A percentile compares a stretch with the other conserved stretches of the same genome.
Conservation (phyloP, 129 eudicot species). For the Oenanthe sinensis region DNA sequence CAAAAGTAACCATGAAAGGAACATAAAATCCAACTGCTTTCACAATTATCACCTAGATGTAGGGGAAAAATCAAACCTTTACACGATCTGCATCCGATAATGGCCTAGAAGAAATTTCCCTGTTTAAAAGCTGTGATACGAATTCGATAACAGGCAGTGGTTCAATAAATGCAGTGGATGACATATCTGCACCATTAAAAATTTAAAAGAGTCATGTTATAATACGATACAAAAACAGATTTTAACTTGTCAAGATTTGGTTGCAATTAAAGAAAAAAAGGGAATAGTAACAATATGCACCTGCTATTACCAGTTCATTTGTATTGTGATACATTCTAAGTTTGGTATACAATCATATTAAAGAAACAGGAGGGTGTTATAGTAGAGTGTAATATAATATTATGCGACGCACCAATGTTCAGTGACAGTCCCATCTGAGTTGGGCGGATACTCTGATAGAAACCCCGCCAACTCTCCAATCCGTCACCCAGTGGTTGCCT, state of each 20-base stretch:
- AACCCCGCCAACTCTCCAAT: conserved; percentile 78
- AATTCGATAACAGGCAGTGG: conserved; percentile 79
- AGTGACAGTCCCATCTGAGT: conserved; percentile 88
- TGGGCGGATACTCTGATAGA: conserved; percentile 74
- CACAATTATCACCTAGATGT: neutral
- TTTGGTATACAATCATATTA: neutral
- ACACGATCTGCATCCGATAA: conserved; percentile 65
- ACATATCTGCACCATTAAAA: conserved; percentile 38
- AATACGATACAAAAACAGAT: neutral
- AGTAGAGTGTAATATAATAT: neutral
- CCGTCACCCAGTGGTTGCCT: conserved; percentile 68
- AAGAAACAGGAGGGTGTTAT: neutral
- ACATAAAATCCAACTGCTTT: neutral
- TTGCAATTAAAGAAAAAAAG: neutral
- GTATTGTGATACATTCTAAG: neutral
- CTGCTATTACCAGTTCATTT: neutral
- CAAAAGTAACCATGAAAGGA: neutral
- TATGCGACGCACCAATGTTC: conserved; percentile 44
- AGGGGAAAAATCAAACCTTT: conserved; percentile 32
- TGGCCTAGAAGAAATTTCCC: conserved; percentile 51
- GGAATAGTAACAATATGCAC: neutral
- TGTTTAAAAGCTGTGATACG: conserved; percentile 61
- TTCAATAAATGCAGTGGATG: conserved; percentile 70
- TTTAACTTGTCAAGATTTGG: neutral
- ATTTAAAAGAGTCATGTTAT: neutral